Evolutionary conservation across 2,329 filamentous ascomycete species (phyloP), one percentile per base, ranked within the genome.

Genomic region (Pseudogymnoascus sp.): DNA sequence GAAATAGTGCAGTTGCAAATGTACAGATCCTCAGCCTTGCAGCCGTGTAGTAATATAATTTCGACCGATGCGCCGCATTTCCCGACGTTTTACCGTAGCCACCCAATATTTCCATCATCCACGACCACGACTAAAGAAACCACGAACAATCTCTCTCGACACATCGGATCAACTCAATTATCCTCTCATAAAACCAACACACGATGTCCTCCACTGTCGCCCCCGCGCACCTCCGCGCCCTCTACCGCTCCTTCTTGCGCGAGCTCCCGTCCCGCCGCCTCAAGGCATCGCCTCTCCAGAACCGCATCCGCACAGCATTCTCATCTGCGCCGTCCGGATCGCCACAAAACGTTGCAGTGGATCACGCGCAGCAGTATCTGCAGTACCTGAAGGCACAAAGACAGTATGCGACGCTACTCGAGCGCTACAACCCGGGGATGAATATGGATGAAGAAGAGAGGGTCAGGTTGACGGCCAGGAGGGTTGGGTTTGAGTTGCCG

Each of bases 381-480:
- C 82, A 85, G 63, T 97, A 96, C 73, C 81, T 94, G 18, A 84
- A 85, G 69, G 88, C 92, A n/a, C 94, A 99, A 79, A 82, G 92
- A 61, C 84, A 84, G 73, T 97, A 97, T 74, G 83, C 85, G 25
- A 87, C 85, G 14, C 78, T 97, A 47, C 75, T 97, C 38, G 92
- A 97, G 77, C 83, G 92, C 69, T 97, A 99, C 77, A 97, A 97
- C 75, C 92, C 92, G 0, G 92, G 92, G 16, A 91, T 95, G 85
- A 84, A 85, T 68, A 90, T 96, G 88, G 85, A 89, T 68, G 88
- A 86, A 73, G 86, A 95, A 76, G 92, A 97, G 78, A 82, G 90
- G 65, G 86, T 97, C 44, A 79, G 91, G 64, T 78, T 97, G 78
- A 89, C 90, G 62, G 94, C 94, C 7, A 80, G 91, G 76, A 84